phyloP scores from a whole-genome alignment of 306 rosid species.

The Cyamopsis tetragonoloba region DNA sequence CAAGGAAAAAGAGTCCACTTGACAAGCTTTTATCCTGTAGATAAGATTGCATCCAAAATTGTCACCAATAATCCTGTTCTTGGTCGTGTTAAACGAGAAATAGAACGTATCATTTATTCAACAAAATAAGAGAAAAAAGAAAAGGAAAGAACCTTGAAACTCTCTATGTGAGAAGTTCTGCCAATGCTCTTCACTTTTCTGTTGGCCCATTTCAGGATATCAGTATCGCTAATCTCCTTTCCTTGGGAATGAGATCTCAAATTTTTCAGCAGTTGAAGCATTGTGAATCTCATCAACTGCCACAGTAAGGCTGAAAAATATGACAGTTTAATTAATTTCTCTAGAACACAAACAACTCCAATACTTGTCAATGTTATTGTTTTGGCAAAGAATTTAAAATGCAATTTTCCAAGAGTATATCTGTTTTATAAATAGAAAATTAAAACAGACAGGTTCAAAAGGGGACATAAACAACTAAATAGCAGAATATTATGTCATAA shows the following conservation, averaged over 20 bases:
- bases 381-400: not conserved
- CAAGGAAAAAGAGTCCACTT: slow-evolving; percentile 82
- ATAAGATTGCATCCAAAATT: slow-evolving; percentile 8
- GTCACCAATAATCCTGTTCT: not conserved
- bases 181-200: slow-evolving; percentile 75
- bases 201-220: slow-evolving; percentile 85
- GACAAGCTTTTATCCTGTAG: slow-evolving; percentile 83
- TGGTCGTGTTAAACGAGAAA: not conserved
- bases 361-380: not conserved
- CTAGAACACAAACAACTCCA: not conserved
- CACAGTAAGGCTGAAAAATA: slow-evolving; percentile 76
- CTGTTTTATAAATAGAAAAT: not conserved
- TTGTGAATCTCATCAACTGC: slow-evolving; percentile 91
- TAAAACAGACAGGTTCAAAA: not conserved
- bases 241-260: slow-evolving; percentile 85
- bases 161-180: slow-evolving; percentile 69
- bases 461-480: not conserved
- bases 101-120: not conserved
- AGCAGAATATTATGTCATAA: not conserved
- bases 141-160: slow-evolving; percentile 73
- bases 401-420: not conserved
- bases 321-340: not conserved
- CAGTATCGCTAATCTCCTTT: slow-evolving; percentile 83
- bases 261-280: slow-evolving; percentile 83
- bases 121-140: no score